Base-by-base conservation (phyloP, 2,329 filamentous ascomycete genomes). In the Didymellaceae sp. region DNA sequence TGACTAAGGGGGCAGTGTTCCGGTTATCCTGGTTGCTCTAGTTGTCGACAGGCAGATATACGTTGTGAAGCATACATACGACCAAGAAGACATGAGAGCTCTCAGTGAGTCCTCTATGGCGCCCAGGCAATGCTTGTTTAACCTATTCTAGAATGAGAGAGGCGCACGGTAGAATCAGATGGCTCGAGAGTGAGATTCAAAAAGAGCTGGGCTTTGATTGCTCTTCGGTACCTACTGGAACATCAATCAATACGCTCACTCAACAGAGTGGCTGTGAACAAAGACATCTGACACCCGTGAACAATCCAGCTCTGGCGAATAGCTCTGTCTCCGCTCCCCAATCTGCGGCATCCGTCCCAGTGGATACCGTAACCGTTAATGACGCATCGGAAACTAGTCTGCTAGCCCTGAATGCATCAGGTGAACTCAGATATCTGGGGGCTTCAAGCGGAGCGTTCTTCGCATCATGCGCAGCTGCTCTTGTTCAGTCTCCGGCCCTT, bases 371-470 rank as follows among this genome's bases (percentile, higher is more conserved):
- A 5, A 13, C n/a, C 5, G 26, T 28, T 9, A 28, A 28, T 13
- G 26, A 28, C 10, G 33, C 25, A 25, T 33, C 46, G 1, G 39
- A 42, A 5, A 26, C 40, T 5, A 48, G 46, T 14, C 25, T 50
- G 11, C 38, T 50, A 3, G 20, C 46, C 44, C 33, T 50, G 7
- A 50, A 50, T n/a, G 46, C 46, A 24, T 43, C 38, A 10, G 39
- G 46, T 8, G 46, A 50, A 6, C 28, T 43, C 17, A 31, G 38
- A 39, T 50, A 31, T 14, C 46, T 50, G 6, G 46, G 46, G 10
- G 31, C 39, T 2, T 44, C 39, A 14, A 50, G 46, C 21, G 39
- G 39, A 8, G 39, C 42, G 17, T 44, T 38, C 24, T 50, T 50
- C 18, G 46, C 46, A n/a, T 24, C 24, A 24, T 50, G 42, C 17